A percentile compares a stretch with the other conserved stretches of the same genome.
phyloP scores from a whole-genome alignment of 2,329 filamentous ascomycete genomes.

The Colletotrichum horii region DNA sequence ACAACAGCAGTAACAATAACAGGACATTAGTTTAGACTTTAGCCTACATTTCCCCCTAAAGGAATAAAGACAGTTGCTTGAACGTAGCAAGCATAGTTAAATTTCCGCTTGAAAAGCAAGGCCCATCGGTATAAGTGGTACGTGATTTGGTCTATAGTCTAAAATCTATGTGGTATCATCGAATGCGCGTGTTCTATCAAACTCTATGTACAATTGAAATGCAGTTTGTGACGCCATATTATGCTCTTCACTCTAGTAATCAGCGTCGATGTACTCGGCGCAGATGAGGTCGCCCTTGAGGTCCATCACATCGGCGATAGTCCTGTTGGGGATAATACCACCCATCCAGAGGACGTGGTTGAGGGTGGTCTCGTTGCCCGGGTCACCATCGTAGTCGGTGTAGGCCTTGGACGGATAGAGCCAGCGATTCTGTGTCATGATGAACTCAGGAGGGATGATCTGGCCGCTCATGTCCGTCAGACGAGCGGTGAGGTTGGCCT shows the following conservation, averaged over 20 bases:
- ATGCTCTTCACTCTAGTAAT: not conserved
- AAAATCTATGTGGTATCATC: not conserved
- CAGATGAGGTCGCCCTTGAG: conserved; percentile 26
- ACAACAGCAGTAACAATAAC: no score
- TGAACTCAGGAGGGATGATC: not conserved
- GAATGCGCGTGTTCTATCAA: not conserved
- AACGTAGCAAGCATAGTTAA: no score
- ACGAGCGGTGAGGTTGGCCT: conserved; percentile 10
- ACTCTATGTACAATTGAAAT: not conserved
- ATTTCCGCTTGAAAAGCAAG: not conserved
- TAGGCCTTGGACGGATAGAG: conserved; percentile 1
- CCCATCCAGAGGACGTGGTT: conserved; percentile 30
- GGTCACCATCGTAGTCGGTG: conserved; percentile 21
- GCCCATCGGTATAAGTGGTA: not conserved
- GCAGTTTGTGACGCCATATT: not conserved
- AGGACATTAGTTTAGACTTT: no score
- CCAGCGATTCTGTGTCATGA: conserved; percentile 7
- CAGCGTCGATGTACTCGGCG: conserved; percentile 27
- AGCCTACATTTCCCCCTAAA: no score
- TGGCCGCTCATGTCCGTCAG: not conserved
- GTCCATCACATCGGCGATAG: conserved; percentile 33
- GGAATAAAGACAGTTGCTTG: not conserved
- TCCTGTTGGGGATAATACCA: conserved; percentile 26
- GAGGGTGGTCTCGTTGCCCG: conserved; percentile 26
- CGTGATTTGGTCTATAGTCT: not conserved